These are phyloP conservation scores for Pythium plurisporium DNA, from an alignment of 352 stramenopile genomes.

Conservation along the genomic window DNA sequence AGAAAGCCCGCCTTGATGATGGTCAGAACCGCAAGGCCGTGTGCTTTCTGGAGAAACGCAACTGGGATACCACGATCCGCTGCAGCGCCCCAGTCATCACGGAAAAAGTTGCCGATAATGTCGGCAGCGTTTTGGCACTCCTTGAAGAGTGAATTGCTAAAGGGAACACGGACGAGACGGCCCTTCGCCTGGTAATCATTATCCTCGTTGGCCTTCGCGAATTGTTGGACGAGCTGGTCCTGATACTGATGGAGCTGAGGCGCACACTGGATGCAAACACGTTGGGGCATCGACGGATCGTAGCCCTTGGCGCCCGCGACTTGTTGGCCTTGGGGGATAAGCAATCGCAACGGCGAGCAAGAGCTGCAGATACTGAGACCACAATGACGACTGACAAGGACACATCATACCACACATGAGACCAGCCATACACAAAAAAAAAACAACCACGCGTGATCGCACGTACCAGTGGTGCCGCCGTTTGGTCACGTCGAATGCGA, in stretches of 20 bases:
- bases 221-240: conserved; percentile 57
- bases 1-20: conserved; percentile 83
- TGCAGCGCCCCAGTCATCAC: conserved; percentile 50
- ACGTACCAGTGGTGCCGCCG: conserved; percentile 69
- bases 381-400: conserved; percentile 75
- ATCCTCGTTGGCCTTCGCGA: conserved; percentile 80
- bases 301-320: conserved; percentile 50
- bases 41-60: conserved; percentile 72
- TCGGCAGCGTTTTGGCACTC: conserved; percentile 70
- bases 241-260: conserved; percentile 73
- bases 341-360: conserved; percentile 67
- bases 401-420: too few species aligned
- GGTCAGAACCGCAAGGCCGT: conserved; percentile 82
- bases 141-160: conserved; percentile 67
- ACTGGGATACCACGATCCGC: conserved; percentile 77
- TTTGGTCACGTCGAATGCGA: conserved; percentile 69
- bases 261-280: conserved; percentile 78
- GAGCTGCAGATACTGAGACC: conserved; percentile 57
- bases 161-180: conserved; percentile 69
- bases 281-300: conserved; percentile 65
- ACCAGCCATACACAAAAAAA: too few species aligned
- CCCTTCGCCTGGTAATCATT: conserved; percentile 70
- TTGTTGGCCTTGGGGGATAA: conserved; percentile 69
- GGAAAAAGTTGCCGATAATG: conserved; percentile 84
- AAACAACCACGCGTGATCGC: too few species aligned